Evolutionary conservation across 495 filamentous ascomycete species (phyloP).

Genomic region (Friedmanniomyces simplex): DNA sequence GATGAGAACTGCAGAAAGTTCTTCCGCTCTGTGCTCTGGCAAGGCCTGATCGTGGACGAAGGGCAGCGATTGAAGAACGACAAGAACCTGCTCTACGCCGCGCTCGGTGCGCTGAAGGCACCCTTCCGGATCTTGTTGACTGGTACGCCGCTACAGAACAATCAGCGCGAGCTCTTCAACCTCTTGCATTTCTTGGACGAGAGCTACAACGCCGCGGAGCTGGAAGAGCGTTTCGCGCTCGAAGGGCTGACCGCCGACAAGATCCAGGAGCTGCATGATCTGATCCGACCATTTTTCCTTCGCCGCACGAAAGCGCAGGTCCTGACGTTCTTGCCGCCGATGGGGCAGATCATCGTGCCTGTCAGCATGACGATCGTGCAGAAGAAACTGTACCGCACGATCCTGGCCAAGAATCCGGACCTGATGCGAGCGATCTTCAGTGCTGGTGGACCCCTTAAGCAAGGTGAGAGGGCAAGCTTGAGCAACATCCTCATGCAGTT

Average conservation of each 20-base stretch:
- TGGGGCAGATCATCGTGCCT: constrained; percentile 90
- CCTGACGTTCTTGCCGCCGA: constrained; percentile 76
- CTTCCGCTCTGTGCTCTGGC: constrained; percentile 66
- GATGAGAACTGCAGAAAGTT: constrained; percentile 52
- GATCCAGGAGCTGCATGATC: constrained; percentile 63
- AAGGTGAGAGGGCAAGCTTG: constrained; percentile 61
- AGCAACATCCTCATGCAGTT: constrained; percentile 95
- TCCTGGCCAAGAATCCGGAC: constrained; percentile 76
- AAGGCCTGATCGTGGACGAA: constrained; percentile 86
- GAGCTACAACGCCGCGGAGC: constrained; percentile 50
- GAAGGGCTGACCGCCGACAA: constrained; percentile 66
- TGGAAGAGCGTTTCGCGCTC: constrained; percentile 59
- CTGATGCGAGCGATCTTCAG: constrained; percentile 80
- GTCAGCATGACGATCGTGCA: constrained; percentile 87
- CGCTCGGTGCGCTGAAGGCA: constrained; percentile 58
- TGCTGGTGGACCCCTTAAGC: constrained; percentile 43
- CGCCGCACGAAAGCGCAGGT: constrained; percentile 83
- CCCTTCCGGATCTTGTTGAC: constrained; percentile 79
- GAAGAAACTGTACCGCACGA: constrained; percentile 89
- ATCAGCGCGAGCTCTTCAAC: constrained; percentile 87
- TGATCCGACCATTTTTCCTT: constrained; percentile 76
- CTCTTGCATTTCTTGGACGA: constrained; percentile 84
- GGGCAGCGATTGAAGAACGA: constrained; percentile 95
- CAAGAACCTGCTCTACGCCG: constrained; percentile 65
- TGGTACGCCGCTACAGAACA: constrained; percentile 86